Percentiles rank a stretch among this genome's conserved stretches.
These are phyloP conservation scores for Verbena officinalis DNA, from an alignment of 257 asterid genomes.

Conservation along the genomic window DNA sequence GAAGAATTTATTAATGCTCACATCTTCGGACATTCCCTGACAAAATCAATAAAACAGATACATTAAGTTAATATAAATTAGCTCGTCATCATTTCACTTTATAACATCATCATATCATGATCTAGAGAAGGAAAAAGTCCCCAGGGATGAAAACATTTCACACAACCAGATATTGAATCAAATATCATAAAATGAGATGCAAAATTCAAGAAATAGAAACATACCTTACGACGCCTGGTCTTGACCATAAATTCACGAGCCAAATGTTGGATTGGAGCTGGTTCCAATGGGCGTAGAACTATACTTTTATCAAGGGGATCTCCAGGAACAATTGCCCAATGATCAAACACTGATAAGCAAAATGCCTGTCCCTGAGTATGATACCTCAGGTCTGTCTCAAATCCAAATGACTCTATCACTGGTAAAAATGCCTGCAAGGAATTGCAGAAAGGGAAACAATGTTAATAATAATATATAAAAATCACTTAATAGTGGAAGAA, in stretches of 20 bases:
- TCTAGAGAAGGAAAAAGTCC: background rate
- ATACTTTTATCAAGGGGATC: slow-evolving; percentile 95
- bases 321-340: slow-evolving; percentile 97
- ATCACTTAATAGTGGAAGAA: background rate
- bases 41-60: slow-evolving; percentile 8
- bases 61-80: slow-evolving; percentile 3
- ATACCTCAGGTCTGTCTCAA: slow-evolving; percentile 96
- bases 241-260: slow-evolving; percentile 99
- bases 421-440: slow-evolving; percentile 93
- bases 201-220: background rate
- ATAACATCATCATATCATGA: no score
- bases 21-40: slow-evolving; percentile 99
- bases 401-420: slow-evolving; percentile 94
- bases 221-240: slow-evolving; percentile 98
- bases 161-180: background rate
- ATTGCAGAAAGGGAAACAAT: slow-evolving; percentile 13
- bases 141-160: no score
- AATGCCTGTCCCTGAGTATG: slow-evolving; percentile 99
- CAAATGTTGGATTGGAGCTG: slow-evolving; percentile 95
- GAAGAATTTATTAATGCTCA: slow-evolving; percentile 84
- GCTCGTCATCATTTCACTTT: no score
- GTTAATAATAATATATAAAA: background rate
- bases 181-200: background rate
- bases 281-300: slow-evolving; percentile 91
- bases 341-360: slow-evolving; percentile 83